Conservation (phyloP, 2,329 filamentous ascomycete species). For the Nigrospora sphaerica region DNA sequence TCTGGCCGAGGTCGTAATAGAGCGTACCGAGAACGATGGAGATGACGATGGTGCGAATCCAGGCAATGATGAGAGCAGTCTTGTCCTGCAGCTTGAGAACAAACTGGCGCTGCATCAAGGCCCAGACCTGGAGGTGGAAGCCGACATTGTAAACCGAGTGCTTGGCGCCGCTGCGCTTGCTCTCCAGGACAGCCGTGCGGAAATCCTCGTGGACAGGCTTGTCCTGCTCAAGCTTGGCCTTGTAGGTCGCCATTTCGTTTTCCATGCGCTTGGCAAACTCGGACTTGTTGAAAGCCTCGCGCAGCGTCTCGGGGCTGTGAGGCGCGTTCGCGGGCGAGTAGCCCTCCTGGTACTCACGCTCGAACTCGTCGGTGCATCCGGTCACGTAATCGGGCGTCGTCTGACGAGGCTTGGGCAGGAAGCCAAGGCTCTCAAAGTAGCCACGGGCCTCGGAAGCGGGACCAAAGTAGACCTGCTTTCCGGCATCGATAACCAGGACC, state of each 20-base stretch:
- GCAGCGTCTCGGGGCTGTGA: conserved; percentile 58
- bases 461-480: conserved; percentile 71
- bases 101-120: conserved; percentile 77
- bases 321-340: conserved; percentile 60
- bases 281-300: conserved; percentile 64
- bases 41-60: conserved; percentile 61
- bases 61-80: conserved; percentile 67
- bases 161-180: conserved; percentile 69
- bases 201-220: conserved; percentile 70
- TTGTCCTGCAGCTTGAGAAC: conserved; percentile 81
- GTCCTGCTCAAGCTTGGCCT: conserved; percentile 54
- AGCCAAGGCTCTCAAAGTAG: conserved; percentile 75
- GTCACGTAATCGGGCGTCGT: conserved; percentile 79
- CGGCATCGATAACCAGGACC: conserved; percentile 72
- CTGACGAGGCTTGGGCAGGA: conserved; percentile 65
- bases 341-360: conserved; percentile 67
- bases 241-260: conserved; percentile 64
- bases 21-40: conserved; percentile 75
- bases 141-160: conserved; percentile 78
- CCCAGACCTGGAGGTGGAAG: conserved; percentile 77
- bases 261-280: conserved; percentile 47
- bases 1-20: conserved; percentile 62
- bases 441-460: conserved; percentile 56
- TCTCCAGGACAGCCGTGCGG: conserved; percentile 64
- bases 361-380: conserved; percentile 76